phyloP scores from a whole-genome alignment of 2,329 filamentous ascomycete species.

The Colletotrichum echinochloae region DNA sequence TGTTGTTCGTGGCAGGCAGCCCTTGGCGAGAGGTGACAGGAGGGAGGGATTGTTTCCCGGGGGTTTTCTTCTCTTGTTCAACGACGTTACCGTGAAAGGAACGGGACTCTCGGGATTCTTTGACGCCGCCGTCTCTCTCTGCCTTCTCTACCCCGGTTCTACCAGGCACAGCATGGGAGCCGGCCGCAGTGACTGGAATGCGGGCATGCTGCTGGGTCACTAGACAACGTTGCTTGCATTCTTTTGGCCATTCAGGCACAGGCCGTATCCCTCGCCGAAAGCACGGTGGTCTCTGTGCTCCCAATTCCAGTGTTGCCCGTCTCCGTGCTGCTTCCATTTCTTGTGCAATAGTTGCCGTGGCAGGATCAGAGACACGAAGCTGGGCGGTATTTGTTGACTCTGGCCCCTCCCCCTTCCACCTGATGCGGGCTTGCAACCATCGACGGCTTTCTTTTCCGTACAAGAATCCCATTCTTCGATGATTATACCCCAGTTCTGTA shows the following conservation, averaged over 20 bases:
- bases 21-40: conserved; percentile 12
- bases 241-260: conserved; percentile 30
- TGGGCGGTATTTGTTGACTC: conserved; percentile 41
- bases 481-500: conserved; percentile 28
- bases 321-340: conserved; percentile 36
- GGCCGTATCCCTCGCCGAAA: conserved; percentile 34
- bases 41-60: conserved; percentile 17
- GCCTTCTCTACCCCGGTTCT: conserved; percentile 25
- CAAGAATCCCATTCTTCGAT: conserved; percentile 40
- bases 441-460: conserved; percentile 40
- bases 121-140: conserved; percentile 21
- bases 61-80: conserved; percentile 21
- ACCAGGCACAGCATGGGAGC: conserved; percentile 12
- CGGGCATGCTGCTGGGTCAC: conserved; percentile 37
- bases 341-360: conserved; percentile 37
- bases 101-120: conserved; percentile 11
- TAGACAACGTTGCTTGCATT: conserved; percentile 38
- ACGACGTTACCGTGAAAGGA: conserved; percentile 28
- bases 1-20: conserved; percentile 11
- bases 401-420: conserved; percentile 31
- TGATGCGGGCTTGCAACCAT: conserved; percentile 36
- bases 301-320: conserved; percentile 33
- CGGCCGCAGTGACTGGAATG: conserved; percentile 34
- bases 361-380: conserved; percentile 36
- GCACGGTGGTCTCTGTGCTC: conserved; percentile 37